Evolutionary conservation across 805 yeast genomes (phyloP), one percentile per base, ranked within the genome.

Genomic region (Saturnispora silvae): DNA sequence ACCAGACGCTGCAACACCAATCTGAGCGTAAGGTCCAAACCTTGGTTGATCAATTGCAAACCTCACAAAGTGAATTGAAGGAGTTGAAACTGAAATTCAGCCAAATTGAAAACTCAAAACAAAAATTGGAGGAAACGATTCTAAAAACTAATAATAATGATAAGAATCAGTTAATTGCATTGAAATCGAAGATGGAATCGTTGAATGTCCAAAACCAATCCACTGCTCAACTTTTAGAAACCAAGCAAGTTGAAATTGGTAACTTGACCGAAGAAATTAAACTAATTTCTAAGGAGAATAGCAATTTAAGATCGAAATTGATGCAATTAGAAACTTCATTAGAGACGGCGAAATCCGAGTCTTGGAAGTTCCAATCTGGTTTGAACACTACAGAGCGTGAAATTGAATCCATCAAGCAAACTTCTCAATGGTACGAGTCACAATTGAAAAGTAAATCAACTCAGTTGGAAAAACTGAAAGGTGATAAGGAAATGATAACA

Each of bases 221-320:
- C 4, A 56, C 60, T 1, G 46, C 59, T 33, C 63, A 63, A 28
- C 39, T 63, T 31, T 37, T 65, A 9, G 60, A 56, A 34, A 48
- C 51, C 28, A 64, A 62, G 41, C 65, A 63, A 40, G 54, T 52
- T 26, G 63, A 64, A 37, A 44, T 60, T 10, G 52, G 50, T 4
- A 51, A 49, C 8, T 45, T 63, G 5, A 54, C 55, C 24, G 70
- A 63, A 37, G 75, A 72, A 36, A 37, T 68, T 5, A 63, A 60
- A 18, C 52, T 61, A n/a, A 45, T 64, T 14, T 56, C 63, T 15
- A 53, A 58, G 26, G 60, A 56, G 35, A 70, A 63, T 40, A 63
- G 59, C 14, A 56, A 67, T 55, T 48, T 70, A 3, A 65, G 72
- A 28, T 42, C 54, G 4, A 64, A 65, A 39, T 48, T 70, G 19